Evolutionary conservation across 208 protist species (phyloP), one percentile per base, ranked within the genome.

Genomic region (Strigomonas oncopelti): DNA sequence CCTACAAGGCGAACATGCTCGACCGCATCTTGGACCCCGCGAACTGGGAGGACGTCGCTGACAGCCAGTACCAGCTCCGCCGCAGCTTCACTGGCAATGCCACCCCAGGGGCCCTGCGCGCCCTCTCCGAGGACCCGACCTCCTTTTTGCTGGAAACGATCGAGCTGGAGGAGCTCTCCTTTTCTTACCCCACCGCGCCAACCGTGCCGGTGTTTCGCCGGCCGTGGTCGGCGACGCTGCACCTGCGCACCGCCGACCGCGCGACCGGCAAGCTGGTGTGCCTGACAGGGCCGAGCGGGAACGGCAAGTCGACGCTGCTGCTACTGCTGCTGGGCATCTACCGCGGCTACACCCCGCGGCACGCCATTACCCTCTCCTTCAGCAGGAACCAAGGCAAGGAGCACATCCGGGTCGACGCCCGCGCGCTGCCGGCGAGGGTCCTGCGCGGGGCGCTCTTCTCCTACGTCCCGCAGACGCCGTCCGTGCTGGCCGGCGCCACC

Each of bases 251-350:
- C 54, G 27, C 57, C 3, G 31, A 31, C 8, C 74, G 60, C 27
- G 65, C 75, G 27, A 54, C 29, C 14, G 87, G 87, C 1, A 69
- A 69, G 36, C 70, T 93, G 22, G 77, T 93, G 48, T 87, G 78
- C 51, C 57, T 93, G 0, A 74, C 82, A 0, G 83, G 87, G 1
- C 70, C 73, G 4, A 91, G 84, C 55, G 87, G 87, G 5, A 85
- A 80, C 56, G 87, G 87, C 34, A 93, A 93, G 74, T 88, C 80
- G 31, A 93, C 87, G 16, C 67, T 91, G 46, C 72, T 93, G n/a
- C 79, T 75, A 7, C 71, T 93, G 38, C 61, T 93, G 36, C 64
- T 93, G 0, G 84, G 74, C 0, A 69, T 93, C 46, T 93, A 93
- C 76, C 28, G 34, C 28, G 55, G 48, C 7, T 22, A 24, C 59